Evolutionary conservation across 768 basidiomycete species (phyloP), one percentile per base, ranked within the genome.

Genomic region (Suillus brevipes): DNA sequence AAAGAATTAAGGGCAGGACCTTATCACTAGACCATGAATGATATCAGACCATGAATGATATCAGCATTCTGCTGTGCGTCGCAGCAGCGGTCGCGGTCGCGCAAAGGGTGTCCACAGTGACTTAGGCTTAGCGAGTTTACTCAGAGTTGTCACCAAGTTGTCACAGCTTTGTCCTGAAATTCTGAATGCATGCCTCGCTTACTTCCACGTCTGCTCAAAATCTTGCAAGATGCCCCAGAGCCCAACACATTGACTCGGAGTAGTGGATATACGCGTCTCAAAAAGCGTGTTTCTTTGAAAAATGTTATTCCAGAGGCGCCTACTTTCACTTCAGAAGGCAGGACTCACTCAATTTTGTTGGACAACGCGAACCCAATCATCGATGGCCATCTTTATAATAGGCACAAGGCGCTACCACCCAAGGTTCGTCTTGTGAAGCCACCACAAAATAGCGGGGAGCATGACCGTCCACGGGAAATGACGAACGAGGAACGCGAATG

Each of bases 391-490:
- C 71, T 74, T 40, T 91, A 87, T 77, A 71, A 68, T 18, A 80
- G 77, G 37, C 87, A 89, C 74, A 93, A 92, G 69, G 71, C 79
- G 57, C 76, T 83, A 12, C 85, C 87, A 2, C 89, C 89, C 4
- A 76, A 74, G 36, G 73, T 84, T 2, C 71, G 70, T 31, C 69
- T 81, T 7, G 62, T 77, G 69, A 42, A 28, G 28, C 53, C 76
- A 67, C 63, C 70, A 67, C 67, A 71, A 68, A 61, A 69, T 70
- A 57, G 34, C 53, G 25, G 68, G 64, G 37, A 64, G 65, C 47
- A 75, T 55, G 83, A 85, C 65, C 61, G 63, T 18, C 83, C 82
- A 14, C 80, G 89, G 38, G 80, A 79, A 64, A 93, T 92, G 91
- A 81, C 84, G 0, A 69, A 72, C 49, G 78, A 85, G 69, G 91